Evolutionary conservation across 1,284 basidiomycete genomes (phyloP), one percentile per base, ranked within the genome.

Genomic region (Inonotus hispidus): DNA sequence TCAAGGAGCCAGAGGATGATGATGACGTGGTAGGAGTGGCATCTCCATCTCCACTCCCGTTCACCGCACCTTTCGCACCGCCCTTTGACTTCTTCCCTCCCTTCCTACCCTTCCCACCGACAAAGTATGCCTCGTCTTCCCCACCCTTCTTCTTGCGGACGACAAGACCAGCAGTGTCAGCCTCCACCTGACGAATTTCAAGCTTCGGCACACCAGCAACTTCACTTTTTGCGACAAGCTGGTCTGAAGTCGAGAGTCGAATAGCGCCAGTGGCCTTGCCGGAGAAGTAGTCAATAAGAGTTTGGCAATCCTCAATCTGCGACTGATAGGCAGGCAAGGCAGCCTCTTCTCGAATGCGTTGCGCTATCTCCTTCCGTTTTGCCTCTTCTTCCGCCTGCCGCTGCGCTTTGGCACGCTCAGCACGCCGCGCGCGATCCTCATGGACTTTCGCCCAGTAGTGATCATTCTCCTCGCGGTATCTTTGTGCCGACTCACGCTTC

Each of bases 301-400:
- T 95, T 70, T 93, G 89, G 77, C 95, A 98, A 74, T 99, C 97
- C 77, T 99, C 95, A 68, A 99, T 95, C 74, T 98, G 87, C 63
- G 87, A 82, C 69, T 94, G 91, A 79, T 87, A 99, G 0, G 97
- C 97, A 43, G 97, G 95, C 45, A 83, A 70, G 60, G 89, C 85
- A 35, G 97, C 97, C 69, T 98, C 95, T 66, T 99, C 97, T 61
- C 92, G 87, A 61, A 99, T 71, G 50, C 86, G 86, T 66, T 87
- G 82, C 47, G 89, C 92, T 63, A 88, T 79, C 71, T 94, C 93
- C 71, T 88, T 81, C 71, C 88, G 89, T 77, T 93, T 93, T 63
- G 84, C 82, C 27, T 87, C 82, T 70, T 98, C 95, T 69, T 93
- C 88, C 16, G 85, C 88, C 38, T 86, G 86, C 63, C 92, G 89